Base-by-base conservation (phyloP, 108 stramenopile species). In the Chaetoceros tenuissimus region DNA sequence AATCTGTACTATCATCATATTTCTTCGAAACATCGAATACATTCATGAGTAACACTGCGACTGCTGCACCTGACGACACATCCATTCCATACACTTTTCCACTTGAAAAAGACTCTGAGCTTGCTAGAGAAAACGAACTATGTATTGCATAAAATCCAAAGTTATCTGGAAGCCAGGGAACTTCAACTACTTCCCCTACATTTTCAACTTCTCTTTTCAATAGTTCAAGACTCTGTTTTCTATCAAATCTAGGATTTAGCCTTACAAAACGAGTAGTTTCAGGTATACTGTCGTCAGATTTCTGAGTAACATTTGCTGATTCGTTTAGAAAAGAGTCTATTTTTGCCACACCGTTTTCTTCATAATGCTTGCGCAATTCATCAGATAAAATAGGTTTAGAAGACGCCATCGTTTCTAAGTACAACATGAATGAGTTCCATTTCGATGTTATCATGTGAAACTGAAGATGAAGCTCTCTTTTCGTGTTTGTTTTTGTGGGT, bases 71-170 rank as follows among this genome's bases (percentile, higher is more conserved):
- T 24, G 85, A 88, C 25, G 82, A 85, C 7, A 88, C 79, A 73
- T 95, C 94, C 81, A 92, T 92, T 10, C 91, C 94, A 63, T 92
- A 87, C 2, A 95, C 47, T 53, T 84, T 63, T 28, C 84, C 89
- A 3, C 77, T 63, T 30, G 57, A 76, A 73, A 77, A 92, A 24
- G 68, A 76, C n/a, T 48, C 16, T 25, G 85, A 83, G 1, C 73
- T 53, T 27, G 73, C 58, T 47, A 92, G 60, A 18, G 59, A 17
- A 57, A 92, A 87, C 8, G 62, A 54, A 28, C 55, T 77, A 8
- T 85, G 89, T 13, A 92, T 40, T 8, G 84, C 73, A 66, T 74
- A 87, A 66, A 87, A 92, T 48, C 68, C 78, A 29, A 78, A 60
- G 16, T 50, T 19, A 8, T 53, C 34, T 27, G 63, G 55, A 2